Evolutionary conservation across 73 alveolate species (phyloP), one percentile per base, ranked within the genome.

Genomic region (Symbiodinium pilosum): DNA sequence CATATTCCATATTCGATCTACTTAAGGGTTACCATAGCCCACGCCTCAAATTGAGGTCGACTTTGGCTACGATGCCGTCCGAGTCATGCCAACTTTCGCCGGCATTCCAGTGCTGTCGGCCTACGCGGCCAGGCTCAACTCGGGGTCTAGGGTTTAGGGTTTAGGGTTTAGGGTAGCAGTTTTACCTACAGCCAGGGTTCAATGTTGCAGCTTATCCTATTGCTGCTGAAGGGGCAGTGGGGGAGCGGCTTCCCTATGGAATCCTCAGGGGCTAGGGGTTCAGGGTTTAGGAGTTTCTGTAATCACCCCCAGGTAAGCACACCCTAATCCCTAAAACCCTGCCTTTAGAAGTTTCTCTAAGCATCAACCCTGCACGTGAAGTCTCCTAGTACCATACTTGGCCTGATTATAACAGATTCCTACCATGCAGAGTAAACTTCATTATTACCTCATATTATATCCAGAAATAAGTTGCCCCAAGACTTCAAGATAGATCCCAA

Each of bases 21-120:
- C n/a, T n/a, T n/a, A n/a, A n/a, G n/a, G n/a, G n/a, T n/a, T n/a
- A n/a, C n/a, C n/a, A n/a, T n/a, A n/a, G 59, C 59, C 59, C 6
- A 47, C 59, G 14, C 59, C 6, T 14, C 59, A 14, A 9, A 14
- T 4, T 3, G 41, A 91, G 96, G 77, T 91, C 52, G 96, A 91
- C 20, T 83, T 91, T 44, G 96, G 96, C 40, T 91, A 68, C 87
- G 43, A 83, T 51, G 77, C 96, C 34, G 69, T 68, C 39, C 84
- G 83, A 24, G 87, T 91, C 69, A 30, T 91, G 77, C 87, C 96
- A 75, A 91, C 88, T 54, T 68, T 69, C 54, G 96, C 96, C 36
- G 96, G 96, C 16, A 77, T 91, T n/a, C 96, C 96, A 9, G 81
- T 91, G 73, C 87, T 91, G 47, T 91, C 96, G 51, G 96, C 96